Evolutionary conservation across 1,284 basidiomycete genomes (phyloP), one percentile per base, ranked within the genome.

Genomic region (Cystobasidium sp.): DNA sequence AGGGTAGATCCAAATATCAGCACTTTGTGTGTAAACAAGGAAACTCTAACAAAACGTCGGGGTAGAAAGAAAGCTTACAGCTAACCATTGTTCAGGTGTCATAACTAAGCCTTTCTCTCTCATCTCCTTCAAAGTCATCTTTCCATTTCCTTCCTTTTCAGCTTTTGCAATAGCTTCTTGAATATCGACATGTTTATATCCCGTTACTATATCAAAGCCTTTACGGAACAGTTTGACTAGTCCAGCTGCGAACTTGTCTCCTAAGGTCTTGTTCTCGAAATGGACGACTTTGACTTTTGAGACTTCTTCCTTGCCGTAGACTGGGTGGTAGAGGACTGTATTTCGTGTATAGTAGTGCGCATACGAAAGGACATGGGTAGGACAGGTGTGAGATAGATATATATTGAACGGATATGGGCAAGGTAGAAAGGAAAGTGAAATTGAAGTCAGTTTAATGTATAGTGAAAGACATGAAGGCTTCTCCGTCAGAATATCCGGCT

Each of bases 211-310:
- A 80, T 95, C 92, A 80, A 94, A 79, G 6, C 79, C 81, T 68
- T 77, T 86, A 86, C 89, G 86, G 5, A 86, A 80, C 1, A 89
- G 56, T 70, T 82, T 86, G 51, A 93, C 91, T 39, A 92, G 83
- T 7, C 83, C 83, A 73, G 84, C 85, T 0, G 92, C 92, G 53
- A 91, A 61, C 80, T 88, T 91, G 82, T 97, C 94, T 10, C 61
- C 41, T 1, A 90, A 61, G 0, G 88, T 91, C 77, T 87, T 87
- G 12, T 89, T 86, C 43, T 89, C 85, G 59, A 86, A 86, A 76
- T 90, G 88, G 14, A 95, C 85, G 39, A 96, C 87, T 87, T 94
- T 84, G 55, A 94, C 90, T 10, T 89, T 85, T 76, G 88, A 90
- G 76, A 97, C 84, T 81, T 97, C 94, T 58, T 90, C 88, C 18